phyloP scores from a whole-genome alignment of 2,329 filamentous ascomycete genomes.

The Neonectria hederae region DNA sequence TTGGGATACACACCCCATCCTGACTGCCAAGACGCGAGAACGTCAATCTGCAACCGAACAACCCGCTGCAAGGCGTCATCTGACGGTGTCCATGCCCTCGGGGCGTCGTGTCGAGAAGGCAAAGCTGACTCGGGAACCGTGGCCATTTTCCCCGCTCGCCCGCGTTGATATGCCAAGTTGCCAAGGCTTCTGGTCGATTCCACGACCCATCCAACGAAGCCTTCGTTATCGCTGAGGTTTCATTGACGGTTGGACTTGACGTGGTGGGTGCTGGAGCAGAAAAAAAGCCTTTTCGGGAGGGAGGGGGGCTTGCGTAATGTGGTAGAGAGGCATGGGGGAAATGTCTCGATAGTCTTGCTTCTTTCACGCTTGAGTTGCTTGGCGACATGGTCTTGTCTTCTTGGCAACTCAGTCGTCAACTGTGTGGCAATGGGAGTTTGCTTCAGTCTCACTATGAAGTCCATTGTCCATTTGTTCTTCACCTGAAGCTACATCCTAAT shows the following conservation, averaged over 20 bases:
- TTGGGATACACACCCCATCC: not conserved
- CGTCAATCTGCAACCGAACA: not conserved
- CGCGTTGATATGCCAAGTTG: not conserved
- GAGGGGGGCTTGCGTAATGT: not conserved
- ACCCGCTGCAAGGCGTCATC: not conserved
- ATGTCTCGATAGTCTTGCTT: not conserved
- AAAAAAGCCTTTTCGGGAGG: not conserved
- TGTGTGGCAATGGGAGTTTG: not conserved
- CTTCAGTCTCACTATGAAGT: too few relatives aligned
- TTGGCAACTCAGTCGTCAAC: not conserved
- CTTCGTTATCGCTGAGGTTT: not conserved
- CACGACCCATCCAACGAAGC: not conserved
- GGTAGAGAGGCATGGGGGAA: not conserved
- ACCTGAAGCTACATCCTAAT: too few relatives aligned
- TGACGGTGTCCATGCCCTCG: not conserved
- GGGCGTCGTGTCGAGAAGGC: not conserved
- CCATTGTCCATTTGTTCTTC: too few relatives aligned
- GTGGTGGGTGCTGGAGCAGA: not conserved
- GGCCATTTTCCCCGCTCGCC: not conserved
- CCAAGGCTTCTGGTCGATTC: not conserved
- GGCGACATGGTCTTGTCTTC: not conserved
- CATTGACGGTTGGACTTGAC: not conserved
- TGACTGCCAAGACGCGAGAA: not conserved
- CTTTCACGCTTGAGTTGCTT: slow-evolving; percentile 1
- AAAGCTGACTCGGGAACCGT: not conserved